These are phyloP conservation scores for Monilinia polystroma DNA, from an alignment of 2,329 filamentous ascomycete species.

Conservation along the genomic window DNA sequence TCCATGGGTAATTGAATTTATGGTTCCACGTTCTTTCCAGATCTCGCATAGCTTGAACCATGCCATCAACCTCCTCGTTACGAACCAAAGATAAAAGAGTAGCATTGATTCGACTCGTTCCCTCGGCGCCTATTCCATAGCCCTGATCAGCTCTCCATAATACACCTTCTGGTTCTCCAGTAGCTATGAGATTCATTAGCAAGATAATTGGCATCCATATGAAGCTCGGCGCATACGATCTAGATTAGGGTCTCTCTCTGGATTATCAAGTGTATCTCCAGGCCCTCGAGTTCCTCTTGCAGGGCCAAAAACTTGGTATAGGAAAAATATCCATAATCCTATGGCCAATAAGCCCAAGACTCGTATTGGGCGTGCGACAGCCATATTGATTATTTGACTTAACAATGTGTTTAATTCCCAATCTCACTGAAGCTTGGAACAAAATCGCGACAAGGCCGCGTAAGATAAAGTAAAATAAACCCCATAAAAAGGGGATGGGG, in stretches of 20 bases:
- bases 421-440: slow-evolving; percentile 13
- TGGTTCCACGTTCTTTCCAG: slow-evolving; percentile 93
- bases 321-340: slow-evolving; percentile 73
- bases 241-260: slow-evolving; percentile 78
- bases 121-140: slow-evolving; percentile 72
- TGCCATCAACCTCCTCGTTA: slow-evolving; percentile 81
- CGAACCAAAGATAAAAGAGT: slow-evolving; percentile 89
- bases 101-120: slow-evolving; percentile 85
- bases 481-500: slow-evolving; percentile 16
- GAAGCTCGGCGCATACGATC: slow-evolving; percentile 64
- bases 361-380: slow-evolving; percentile 80
- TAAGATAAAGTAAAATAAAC: slow-evolving; percentile 23
- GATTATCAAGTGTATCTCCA: slow-evolving; percentile 53
- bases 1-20: slow-evolving; percentile 99
- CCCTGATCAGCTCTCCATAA: slow-evolving; percentile 72
- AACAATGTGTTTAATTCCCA: slow-evolving; percentile 22
- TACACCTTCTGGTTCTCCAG: slow-evolving; percentile 76
- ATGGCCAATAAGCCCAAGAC: slow-evolving; percentile 70
- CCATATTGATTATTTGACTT: slow-evolving; percentile 57
- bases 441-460: slow-evolving; percentile 20
- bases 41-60: slow-evolving; percentile 86
- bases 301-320: slow-evolving; percentile 70
- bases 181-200: slow-evolving; percentile 54
- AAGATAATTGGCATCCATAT: neutral
- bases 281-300: slow-evolving; percentile 46